Evolutionary conservation across 1,139 yeast species (phyloP).

Genomic region (Taiozyma sp.): DNA sequence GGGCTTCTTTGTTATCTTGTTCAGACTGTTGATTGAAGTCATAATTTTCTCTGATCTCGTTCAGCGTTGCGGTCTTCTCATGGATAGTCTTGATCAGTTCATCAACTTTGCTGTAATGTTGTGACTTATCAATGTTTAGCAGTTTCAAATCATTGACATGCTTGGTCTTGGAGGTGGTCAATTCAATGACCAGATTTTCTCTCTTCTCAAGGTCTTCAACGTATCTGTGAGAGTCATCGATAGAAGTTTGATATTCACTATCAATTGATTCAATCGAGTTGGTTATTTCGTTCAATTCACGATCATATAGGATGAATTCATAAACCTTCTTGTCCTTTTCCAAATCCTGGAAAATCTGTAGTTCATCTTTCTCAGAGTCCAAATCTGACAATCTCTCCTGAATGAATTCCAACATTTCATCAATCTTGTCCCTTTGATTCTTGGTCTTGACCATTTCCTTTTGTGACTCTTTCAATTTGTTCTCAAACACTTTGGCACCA

Average conservation of each 20-base stretch:
- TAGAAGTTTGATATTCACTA: constrained; percentile 46
- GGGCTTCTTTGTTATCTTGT: constrained; percentile 21
- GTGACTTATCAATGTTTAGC: constrained; percentile 44
- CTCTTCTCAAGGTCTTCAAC: constrained; percentile 41
- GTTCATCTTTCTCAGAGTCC: constrained; percentile 74
- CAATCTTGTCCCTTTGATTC: constrained; percentile 66
- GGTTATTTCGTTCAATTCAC: constrained; percentile 62
- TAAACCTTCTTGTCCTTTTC: constrained; percentile 66
- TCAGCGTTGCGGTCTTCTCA: constrained; percentile 26
- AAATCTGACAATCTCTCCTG: constrained; percentile 71
- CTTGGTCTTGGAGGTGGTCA: constrained; percentile 26
- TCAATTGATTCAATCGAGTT: constrained; percentile 59
- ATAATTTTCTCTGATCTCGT: constrained; percentile 27
- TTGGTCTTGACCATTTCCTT: constrained; percentile 75
- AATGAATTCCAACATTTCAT: constrained; percentile 65
- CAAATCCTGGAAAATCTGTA: constrained; percentile 60
- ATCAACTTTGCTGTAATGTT: constrained; percentile 40
- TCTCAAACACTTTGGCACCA: constrained; percentile 90
- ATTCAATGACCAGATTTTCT: constrained; percentile 38
- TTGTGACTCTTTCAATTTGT: constrained; percentile 69
- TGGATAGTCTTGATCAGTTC: constrained; percentile 38
- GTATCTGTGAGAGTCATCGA: constrained; percentile 38
- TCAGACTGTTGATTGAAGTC: constrained; percentile 24
- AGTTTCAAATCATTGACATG: constrained; percentile 35
- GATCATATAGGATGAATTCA: constrained; percentile 72